Percentiles rank a stretch among this genome's conserved stretches.
phyloP scores from a whole-genome alignment of 768 basidiomycete species.

The Lactifluus piperatus region DNA sequence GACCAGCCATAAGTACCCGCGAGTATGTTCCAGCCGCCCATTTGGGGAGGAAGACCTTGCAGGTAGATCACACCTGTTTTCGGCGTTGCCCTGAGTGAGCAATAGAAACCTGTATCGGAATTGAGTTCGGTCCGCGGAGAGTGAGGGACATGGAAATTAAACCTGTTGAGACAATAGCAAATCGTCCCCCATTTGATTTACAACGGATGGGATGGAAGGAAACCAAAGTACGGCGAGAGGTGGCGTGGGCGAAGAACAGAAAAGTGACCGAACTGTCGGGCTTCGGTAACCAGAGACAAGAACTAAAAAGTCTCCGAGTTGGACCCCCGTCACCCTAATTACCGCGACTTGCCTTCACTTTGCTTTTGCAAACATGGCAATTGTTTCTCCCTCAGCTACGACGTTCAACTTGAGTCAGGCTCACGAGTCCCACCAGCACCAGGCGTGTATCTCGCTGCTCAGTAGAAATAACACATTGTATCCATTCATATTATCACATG shows the following conservation, averaged over 20 bases:
- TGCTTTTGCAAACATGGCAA: not conserved
- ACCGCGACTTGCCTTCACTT: not conserved
- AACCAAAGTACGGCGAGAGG: not conserved
- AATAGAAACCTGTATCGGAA: conserved; percentile 4
- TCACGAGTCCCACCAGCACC: no score
- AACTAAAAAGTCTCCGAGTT: not conserved
- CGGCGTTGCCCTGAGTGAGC: conserved; percentile 7
- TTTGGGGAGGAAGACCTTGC: conserved; percentile 10
- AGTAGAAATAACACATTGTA: no score
- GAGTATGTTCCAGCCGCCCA: conserved; percentile 12
- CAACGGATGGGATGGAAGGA: conserved; percentile 6
- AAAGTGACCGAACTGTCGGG: conserved; percentile 6
- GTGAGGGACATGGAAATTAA: conserved; percentile 5
- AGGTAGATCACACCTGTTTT: conserved; percentile 14
- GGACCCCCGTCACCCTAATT: conserved; percentile 4
- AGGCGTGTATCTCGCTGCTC: no score
- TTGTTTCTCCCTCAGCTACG: no score
- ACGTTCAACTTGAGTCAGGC: no score
- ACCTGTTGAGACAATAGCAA: conserved; percentile 12
- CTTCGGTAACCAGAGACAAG: conserved; percentile 2
- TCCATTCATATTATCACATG: not conserved
- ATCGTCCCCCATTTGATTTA: conserved; percentile 13
- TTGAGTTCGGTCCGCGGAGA: conserved; percentile 13
- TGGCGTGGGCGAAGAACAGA: not conserved
- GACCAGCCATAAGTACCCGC: conserved; percentile 13